These are phyloP conservation scores for Komagataella kurtzmanii DNA, from an alignment of 805 yeast species.

Conservation along the genomic window DNA sequence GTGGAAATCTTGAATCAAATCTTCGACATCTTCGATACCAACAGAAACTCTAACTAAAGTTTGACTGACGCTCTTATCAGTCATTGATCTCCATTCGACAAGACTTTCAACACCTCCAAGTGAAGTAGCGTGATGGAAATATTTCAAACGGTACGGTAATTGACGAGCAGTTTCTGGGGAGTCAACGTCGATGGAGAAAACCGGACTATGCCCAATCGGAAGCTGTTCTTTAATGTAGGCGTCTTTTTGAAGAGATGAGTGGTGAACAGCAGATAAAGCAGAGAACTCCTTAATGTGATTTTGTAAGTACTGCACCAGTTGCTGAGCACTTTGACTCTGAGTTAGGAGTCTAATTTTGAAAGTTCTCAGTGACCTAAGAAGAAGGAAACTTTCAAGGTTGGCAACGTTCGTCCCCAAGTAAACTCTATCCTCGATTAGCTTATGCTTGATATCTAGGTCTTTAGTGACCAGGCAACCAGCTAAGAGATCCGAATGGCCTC, in stretches of 20 bases:
- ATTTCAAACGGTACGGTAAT: conserved; percentile 31
- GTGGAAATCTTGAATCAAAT: conserved; percentile 32
- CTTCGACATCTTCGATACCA: conserved; percentile 39
- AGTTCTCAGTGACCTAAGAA: conserved; percentile 34
- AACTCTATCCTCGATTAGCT: conserved; percentile 25
- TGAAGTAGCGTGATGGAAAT: conserved; percentile 33
- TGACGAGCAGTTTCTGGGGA: conserved; percentile 21
- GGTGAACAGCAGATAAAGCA: conserved; percentile 19
- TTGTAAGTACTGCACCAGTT: conserved; percentile 23
- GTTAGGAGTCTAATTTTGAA: conserved; percentile 33
- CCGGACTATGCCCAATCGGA: conserved; percentile 29
- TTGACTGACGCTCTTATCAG: conserved; percentile 13
- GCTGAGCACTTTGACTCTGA: conserved; percentile 31
- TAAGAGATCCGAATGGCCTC: conserved; percentile 40
- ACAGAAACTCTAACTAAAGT: conserved; percentile 31
- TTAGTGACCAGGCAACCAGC: conserved; percentile 37
- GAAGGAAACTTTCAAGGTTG: conserved; percentile 32
- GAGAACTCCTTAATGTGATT: conserved; percentile 21
- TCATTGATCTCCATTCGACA: conserved; percentile 23
- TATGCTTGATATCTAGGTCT: conserved; percentile 16
- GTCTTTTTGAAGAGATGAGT: conserved; percentile 29
- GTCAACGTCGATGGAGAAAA: conserved; percentile 27
- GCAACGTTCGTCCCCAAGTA: conserved; percentile 40
- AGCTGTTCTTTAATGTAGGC: conserved; percentile 24
- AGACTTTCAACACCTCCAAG: conserved; percentile 29